phyloP scores from a whole-genome alignment of 2,329 filamentous ascomycete species.

The Fusarium domesticum region DNA sequence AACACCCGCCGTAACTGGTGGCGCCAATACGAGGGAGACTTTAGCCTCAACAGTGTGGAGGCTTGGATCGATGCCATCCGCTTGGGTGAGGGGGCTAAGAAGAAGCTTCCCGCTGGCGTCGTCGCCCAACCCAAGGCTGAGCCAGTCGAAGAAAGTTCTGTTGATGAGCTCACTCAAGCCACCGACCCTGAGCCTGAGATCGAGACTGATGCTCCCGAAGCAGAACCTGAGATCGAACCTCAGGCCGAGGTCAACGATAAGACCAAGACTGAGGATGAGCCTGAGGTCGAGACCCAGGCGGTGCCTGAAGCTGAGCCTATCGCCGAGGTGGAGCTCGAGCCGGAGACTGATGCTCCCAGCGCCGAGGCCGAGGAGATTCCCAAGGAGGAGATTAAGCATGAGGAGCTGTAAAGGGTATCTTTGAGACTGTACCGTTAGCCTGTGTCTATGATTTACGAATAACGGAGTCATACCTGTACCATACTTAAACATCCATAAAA shows the following conservation, averaged over 20 bases:
- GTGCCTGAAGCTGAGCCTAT: conserved; percentile 23
- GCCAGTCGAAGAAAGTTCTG: conserved; percentile 25
- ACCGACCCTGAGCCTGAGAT: conserved; percentile 28
- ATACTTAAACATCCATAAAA: conserved; percentile 15
- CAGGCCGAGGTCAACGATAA: conserved; percentile 20
- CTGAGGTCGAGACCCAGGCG: conserved; percentile 13
- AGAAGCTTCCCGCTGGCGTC: conserved; percentile 65
- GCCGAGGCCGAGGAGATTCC: conserved; percentile 24
- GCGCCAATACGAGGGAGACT: conserved; percentile 65
- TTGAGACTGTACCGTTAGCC: conserved; percentile 18
- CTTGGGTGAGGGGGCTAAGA: conserved; percentile 80
- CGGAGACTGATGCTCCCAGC: conserved; percentile 21
- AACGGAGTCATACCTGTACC: conserved; percentile 21
- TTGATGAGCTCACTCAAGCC: conserved; percentile 14
- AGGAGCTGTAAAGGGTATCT: conserved; percentile 45
- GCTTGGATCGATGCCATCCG: conserved; percentile 88
- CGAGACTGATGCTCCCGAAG: conserved; percentile 23
- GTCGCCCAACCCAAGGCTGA: conserved; percentile 40
- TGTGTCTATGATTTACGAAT: conserved; percentile 14
- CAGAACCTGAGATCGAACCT: conserved; percentile 16
- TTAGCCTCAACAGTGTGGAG: conserved; percentile 64
- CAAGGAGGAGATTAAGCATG: conserved; percentile 38
- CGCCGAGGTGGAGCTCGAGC: conserved; percentile 5
- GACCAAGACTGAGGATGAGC: conserved; percentile 20
- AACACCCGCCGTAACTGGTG: conserved; percentile 88